phyloP scores from a whole-genome alignment of 352 stramenopile genomes.

The Thalassiosira oceanica region DNA sequence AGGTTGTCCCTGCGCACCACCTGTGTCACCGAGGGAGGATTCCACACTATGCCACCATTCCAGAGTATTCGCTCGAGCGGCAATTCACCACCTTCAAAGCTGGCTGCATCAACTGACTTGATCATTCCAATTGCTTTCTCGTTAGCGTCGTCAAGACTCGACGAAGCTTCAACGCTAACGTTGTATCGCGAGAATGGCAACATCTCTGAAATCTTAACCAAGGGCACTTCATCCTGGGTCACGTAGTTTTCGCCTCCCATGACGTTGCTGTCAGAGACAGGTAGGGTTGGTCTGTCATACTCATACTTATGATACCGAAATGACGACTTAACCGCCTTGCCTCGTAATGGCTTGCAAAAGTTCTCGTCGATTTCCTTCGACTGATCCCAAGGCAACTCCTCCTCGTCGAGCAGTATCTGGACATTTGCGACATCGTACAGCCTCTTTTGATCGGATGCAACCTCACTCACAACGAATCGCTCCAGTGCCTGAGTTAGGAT shows the following conservation, averaged over 20 bases:
- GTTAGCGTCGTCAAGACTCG: conserved; percentile 19
- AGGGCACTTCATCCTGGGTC: conserved; percentile 47
- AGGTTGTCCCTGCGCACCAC: conserved; percentile 24
- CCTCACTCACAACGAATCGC: conserved; percentile 64
- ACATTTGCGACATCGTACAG: conserved; percentile 69
- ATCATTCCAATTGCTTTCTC: neutral
- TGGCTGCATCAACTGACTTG: neutral
- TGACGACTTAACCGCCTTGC: conserved; percentile 46
- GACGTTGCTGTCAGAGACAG: conserved; percentile 9
- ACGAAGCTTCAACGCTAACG: conserved; percentile 21
- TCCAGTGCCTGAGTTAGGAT: conserved; percentile 70
- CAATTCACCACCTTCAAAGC: conserved; percentile 7
- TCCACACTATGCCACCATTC: conserved; percentile 46
- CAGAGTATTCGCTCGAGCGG: conserved; percentile 59
- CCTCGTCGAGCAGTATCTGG: conserved; percentile 66
- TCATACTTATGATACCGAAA: conserved; percentile 72
- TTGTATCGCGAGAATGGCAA: conserved; percentile 65
- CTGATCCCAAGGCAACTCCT: conserved; percentile 47
- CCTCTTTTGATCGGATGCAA: conserved; percentile 39
- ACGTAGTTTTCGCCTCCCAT: conserved; percentile 31
- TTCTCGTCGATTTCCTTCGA: conserved; percentile 19
- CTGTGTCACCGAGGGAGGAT: conserved; percentile 32
- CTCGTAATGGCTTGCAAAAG: conserved; percentile 30
- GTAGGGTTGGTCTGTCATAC: conserved; percentile 53
- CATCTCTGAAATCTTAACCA: conserved; percentile 42